Evolutionary conservation across 73 alveolate species (phyloP).

Genomic region (Tetrahymena thermophila): DNA sequence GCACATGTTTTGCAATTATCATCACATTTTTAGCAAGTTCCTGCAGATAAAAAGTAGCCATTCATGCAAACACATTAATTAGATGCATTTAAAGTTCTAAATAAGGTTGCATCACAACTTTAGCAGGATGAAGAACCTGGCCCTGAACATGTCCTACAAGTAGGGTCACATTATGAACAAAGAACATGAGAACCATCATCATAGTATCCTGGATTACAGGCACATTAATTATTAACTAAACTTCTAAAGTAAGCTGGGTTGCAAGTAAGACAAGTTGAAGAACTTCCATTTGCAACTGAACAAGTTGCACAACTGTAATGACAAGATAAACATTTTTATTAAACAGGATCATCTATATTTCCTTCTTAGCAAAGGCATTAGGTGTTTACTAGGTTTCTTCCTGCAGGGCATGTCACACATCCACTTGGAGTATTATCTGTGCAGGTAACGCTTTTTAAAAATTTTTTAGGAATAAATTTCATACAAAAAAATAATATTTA

Average conservation of each 20-base stretch:
- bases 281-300: background rate
- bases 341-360: background rate
- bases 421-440: background rate
- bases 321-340: background rate
- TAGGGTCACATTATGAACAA: background rate
- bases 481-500: background rate
- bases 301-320: background rate
- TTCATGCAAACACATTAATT: background rate
- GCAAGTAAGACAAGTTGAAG: background rate
- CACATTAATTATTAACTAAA: background rate
- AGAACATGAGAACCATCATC: background rate
- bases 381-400: background rate
- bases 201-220: background rate
- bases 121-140: background rate
- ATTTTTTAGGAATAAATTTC: background rate
- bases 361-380: background rate
- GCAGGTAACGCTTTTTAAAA: background rate
- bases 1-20: background rate
- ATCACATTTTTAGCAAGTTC: background rate
- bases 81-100: background rate
- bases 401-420: background rate
- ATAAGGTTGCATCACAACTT: background rate
- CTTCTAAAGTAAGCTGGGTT: background rate
- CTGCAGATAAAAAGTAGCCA: background rate
- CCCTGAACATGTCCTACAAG: background rate